These are phyloP conservation scores for Aspergillus fumigatiaffinis DNA, from an alignment of 2,329 filamentous ascomycete genomes.

Conservation along the genomic window DNA sequence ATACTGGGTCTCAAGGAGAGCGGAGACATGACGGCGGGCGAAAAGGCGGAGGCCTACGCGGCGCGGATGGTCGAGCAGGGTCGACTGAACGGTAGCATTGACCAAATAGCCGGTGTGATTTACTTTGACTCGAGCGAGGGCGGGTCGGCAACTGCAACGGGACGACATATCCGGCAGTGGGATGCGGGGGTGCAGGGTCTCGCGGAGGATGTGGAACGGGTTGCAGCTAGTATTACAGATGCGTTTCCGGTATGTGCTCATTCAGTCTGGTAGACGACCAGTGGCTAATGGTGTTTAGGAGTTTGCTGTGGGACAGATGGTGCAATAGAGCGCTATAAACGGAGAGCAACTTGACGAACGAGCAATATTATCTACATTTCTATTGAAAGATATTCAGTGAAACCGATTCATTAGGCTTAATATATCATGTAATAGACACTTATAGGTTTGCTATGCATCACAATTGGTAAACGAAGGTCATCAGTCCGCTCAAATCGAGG, in stretches of 20 bases:
- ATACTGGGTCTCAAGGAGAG: slow-evolving; percentile 67
- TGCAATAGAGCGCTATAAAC: slow-evolving; percentile 19
- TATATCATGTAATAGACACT: not conserved
- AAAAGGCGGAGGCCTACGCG: slow-evolving; percentile 84
- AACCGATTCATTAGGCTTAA: not conserved
- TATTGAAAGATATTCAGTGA: not conserved
- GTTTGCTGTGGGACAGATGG: slow-evolving; percentile 33
- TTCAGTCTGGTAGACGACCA: not conserved
- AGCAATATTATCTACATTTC: slow-evolving; percentile 5
- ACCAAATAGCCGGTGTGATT: slow-evolving; percentile 86
- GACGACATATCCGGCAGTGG: slow-evolving; percentile 76
- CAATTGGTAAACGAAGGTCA: not conserved
- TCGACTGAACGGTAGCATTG: slow-evolving; percentile 79
- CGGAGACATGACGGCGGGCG: slow-evolving; percentile 48
- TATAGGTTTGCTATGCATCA: not conserved
- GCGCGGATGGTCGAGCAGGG: slow-evolving; percentile 96
- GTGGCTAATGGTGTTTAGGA: slow-evolving; percentile 20
- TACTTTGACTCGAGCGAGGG: slow-evolving; percentile 74
- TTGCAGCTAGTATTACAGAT: slow-evolving; percentile 74
- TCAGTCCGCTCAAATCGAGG: not conserved
- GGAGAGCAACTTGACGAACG: slow-evolving; percentile 5
- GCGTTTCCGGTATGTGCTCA: slow-evolving; percentile 65
- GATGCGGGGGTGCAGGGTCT: slow-evolving; percentile 82
- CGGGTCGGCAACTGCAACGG: slow-evolving; percentile 60
- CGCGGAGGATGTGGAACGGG: slow-evolving; percentile 83